Conservation (phyloP, 352 stramenopile genomes). For the Globisporangium mamillatum region DNA sequence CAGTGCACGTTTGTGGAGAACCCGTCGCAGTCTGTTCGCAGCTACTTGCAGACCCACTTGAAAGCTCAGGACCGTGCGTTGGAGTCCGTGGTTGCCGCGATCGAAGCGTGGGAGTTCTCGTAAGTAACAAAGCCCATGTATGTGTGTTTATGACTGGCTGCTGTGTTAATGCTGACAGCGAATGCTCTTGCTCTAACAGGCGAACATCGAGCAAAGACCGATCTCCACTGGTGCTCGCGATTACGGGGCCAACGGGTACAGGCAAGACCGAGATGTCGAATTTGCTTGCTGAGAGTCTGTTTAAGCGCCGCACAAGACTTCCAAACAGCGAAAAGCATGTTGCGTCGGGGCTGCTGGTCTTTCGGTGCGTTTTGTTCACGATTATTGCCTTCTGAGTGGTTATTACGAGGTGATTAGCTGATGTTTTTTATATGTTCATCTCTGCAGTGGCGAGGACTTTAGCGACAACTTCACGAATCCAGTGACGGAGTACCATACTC, state of each 20-base stretch:
- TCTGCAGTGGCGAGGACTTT: conserved; percentile 77
- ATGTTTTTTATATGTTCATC: not conserved
- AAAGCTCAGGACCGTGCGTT: conserved; percentile 65
- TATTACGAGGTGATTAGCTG: not conserved
- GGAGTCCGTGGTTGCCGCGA: conserved; percentile 60
- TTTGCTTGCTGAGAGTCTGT: conserved; percentile 77
- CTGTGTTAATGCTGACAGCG: not conserved
- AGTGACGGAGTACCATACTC: conserved; percentile 77
- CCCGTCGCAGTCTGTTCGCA: conserved; percentile 53
- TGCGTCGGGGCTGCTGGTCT: conserved; percentile 72
- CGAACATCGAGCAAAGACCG: conserved; percentile 56
- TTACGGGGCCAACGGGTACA: conserved; percentile 87
- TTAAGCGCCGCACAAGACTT: conserved; percentile 73
- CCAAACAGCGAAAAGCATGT: conserved; percentile 68
- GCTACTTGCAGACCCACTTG: conserved; percentile 57
- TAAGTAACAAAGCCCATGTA: conserved; percentile 18
- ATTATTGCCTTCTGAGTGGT: not conserved
- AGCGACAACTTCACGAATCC: conserved; percentile 82
- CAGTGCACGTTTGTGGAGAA: conserved; percentile 76
- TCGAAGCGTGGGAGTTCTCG: conserved; percentile 85
- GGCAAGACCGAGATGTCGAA: conserved; percentile 91
- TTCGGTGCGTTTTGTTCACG: conserved; percentile 35
- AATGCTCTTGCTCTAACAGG: conserved; percentile 18
- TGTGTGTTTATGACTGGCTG: not conserved
- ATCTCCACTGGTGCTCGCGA: conserved; percentile 81